Percentiles rank a stretch among this genome's conserved stretches.
Evolutionary conservation across 2,329 filamentous ascomycete species (phyloP).

Genomic region (Paecilomyces sp.): DNA sequence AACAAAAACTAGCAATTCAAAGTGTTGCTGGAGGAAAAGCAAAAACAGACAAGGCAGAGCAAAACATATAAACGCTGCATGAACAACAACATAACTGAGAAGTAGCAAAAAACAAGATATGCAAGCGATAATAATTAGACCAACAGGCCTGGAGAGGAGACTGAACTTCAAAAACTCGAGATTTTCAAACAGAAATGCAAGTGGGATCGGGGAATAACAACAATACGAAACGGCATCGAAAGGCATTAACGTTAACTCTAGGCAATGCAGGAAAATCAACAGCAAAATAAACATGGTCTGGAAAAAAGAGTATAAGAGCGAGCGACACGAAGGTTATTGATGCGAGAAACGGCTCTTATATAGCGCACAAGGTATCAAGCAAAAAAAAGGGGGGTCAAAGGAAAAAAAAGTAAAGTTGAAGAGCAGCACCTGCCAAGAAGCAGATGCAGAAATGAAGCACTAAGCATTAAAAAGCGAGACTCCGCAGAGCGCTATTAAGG

Average conservation of each 20-base stretch:
- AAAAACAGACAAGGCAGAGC: not conserved
- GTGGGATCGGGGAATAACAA: slow-evolving; percentile 1
- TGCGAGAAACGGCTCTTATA: slow-evolving; percentile 7
- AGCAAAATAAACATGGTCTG: slow-evolving; percentile 6
- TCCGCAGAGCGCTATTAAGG: slow-evolving; percentile 27
- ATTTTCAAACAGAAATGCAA: not conserved
- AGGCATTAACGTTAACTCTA: slow-evolving; percentile 1
- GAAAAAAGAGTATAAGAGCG: slow-evolving; percentile 7
- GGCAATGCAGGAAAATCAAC: slow-evolving; percentile 7
- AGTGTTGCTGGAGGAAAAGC: not conserved
- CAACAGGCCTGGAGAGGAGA: slow-evolving; percentile 3
- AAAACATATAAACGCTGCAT: not conserved
- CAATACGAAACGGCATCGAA: not conserved
- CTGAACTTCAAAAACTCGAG: not conserved
- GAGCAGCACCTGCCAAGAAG: not conserved
- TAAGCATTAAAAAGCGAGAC: slow-evolving; percentile 21
- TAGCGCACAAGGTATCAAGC: slow-evolving; percentile 26
- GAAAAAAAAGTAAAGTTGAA: slow-evolving; percentile 11
- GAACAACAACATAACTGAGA: not conserved
- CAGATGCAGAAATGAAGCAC: slow-evolving; percentile 25
- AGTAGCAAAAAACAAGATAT: not conserved
- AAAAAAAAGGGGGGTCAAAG: slow-evolving; percentile 10
- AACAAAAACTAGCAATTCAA: slow-evolving; percentile 1
- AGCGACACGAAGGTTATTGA: slow-evolving; percentile 1
- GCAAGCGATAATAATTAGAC: not conserved